Evolutionary conservation across 78 protist species (phyloP).

Genomic region (Dictyostelium capitatum): DNA sequence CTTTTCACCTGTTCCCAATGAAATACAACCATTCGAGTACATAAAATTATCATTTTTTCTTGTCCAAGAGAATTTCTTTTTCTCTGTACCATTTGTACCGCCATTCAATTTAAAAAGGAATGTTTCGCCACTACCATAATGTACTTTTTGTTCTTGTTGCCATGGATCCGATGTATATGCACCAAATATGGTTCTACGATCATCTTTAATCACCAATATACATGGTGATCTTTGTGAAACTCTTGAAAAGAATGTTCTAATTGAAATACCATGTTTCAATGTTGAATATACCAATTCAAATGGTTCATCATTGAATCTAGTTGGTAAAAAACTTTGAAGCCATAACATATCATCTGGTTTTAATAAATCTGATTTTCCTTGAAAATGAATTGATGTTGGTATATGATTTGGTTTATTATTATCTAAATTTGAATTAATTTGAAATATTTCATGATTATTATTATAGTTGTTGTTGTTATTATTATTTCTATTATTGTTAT

Average conservation of each 20-base stretch:
- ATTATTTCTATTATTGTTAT: neutral
- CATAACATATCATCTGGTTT: constrained; percentile 35
- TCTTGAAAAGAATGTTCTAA: constrained; percentile 55
- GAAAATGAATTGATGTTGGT: constrained; percentile 45
- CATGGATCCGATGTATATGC: constrained; percentile 76
- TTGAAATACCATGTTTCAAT: constrained; percentile 55
- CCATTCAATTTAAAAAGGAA: constrained; percentile 42
- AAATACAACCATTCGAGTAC: constrained; percentile 40
- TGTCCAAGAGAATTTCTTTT: constrained; percentile 68
- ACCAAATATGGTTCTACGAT: constrained; percentile 44
- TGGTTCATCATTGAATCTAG: constrained; percentile 28
- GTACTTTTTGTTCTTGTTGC: constrained; percentile 49
- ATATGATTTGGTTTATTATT: constrained; percentile 20
- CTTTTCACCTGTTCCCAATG: constrained; percentile 59
- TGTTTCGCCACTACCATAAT: constrained; percentile 78
- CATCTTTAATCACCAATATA: constrained; percentile 49
- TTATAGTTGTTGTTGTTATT: neutral
- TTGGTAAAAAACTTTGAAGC: constrained; percentile 62
- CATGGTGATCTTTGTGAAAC: constrained; percentile 54
- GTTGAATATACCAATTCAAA: constrained; percentile 61
- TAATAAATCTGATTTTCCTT: constrained; percentile 25
- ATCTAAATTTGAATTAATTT: constrained; percentile 1
- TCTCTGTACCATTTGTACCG: neutral
- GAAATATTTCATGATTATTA: neutral
- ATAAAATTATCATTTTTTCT: constrained; percentile 62